These are phyloP conservation scores for Pseudocercospora fuligena DNA, from an alignment of 2,329 filamentous ascomycete species.

Conservation along the genomic window DNA sequence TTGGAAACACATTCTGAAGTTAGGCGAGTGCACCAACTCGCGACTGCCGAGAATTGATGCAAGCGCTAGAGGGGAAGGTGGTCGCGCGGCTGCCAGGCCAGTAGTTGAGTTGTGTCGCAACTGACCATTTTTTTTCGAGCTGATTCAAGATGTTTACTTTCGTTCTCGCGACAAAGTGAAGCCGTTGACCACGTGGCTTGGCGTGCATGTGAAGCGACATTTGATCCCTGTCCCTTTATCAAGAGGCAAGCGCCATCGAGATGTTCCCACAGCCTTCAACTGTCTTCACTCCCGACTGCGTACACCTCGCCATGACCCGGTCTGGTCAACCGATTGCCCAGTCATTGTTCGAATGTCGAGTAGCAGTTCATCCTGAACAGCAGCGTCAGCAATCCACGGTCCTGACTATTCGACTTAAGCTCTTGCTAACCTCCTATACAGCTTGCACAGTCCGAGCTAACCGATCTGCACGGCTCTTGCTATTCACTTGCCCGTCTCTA, in stretches of 20 bases:
- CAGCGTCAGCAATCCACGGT: background rate
- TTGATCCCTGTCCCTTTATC: background rate
- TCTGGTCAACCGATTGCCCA: background rate
- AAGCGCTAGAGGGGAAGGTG: background rate
- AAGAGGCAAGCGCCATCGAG: background rate
- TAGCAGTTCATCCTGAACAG: background rate
- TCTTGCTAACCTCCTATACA: background rate
- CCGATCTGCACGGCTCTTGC: no score
- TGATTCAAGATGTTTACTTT: background rate
- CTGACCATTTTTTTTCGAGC: background rate
- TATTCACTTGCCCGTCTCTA: no score
- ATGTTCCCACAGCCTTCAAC: background rate
- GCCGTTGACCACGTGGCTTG: slow-evolving; percentile 6
- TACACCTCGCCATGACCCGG: background rate
- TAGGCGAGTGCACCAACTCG: background rate
- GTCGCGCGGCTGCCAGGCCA: background rate
- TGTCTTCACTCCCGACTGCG: background rate
- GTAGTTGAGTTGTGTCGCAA: background rate
- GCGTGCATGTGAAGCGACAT: background rate
- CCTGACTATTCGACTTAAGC: background rate
- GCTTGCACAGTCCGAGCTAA: no score
- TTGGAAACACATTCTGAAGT: slow-evolving; percentile 36
- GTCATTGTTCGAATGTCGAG: background rate
- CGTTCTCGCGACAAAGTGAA: background rate
- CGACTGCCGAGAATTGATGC: background rate